A percentile compares a stretch with the other conserved stretches of the same genome.
Conservation (phyloP, 352 stramenopile genomes). For the Pythium dissotocum region DNA sequence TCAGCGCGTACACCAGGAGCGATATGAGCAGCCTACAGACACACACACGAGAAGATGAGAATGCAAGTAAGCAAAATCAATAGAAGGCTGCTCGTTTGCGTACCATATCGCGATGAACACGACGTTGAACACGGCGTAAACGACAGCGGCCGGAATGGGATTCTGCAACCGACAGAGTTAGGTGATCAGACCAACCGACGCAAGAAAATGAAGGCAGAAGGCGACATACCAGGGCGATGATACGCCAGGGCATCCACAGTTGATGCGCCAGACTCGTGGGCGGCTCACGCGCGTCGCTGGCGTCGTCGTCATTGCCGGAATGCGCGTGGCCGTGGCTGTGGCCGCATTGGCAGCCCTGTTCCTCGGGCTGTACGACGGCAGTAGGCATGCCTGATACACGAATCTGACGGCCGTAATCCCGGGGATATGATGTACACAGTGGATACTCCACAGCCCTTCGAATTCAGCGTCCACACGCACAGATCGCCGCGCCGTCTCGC, state of each 20-base stretch:
- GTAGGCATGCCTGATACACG: slow-evolving; percentile 8
- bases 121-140: slow-evolving; percentile 55
- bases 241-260: slow-evolving; percentile 71
- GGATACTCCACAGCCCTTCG: not conserved
- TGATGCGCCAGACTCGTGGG: slow-evolving; percentile 45
- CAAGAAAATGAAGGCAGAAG: not conserved
- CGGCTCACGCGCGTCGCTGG: not conserved
- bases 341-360: slow-evolving; percentile 33
- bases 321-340: slow-evolving; percentile 30
- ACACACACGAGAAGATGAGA: not conserved
- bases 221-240: slow-evolving; percentile 52
- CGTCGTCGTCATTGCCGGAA: not conserved
- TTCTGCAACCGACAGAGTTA: slow-evolving; percentile 38
- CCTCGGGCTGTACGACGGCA: slow-evolving; percentile 30
- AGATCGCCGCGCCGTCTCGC: not conserved
- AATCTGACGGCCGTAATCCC: not conserved
- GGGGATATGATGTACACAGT: not conserved
- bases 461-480: not conserved
- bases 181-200: not conserved
- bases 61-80: not conserved
- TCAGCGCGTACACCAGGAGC: slow-evolving; percentile 48
- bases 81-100: not conserved
- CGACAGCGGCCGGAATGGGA: slow-evolving; percentile 48
- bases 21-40: slow-evolving; percentile 45
- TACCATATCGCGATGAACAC: slow-evolving; percentile 62